These are phyloP conservation scores for Phytopythium cucurbitacearum DNA, from an alignment of 352 stramenopile genomes.

Conservation along the genomic window DNA sequence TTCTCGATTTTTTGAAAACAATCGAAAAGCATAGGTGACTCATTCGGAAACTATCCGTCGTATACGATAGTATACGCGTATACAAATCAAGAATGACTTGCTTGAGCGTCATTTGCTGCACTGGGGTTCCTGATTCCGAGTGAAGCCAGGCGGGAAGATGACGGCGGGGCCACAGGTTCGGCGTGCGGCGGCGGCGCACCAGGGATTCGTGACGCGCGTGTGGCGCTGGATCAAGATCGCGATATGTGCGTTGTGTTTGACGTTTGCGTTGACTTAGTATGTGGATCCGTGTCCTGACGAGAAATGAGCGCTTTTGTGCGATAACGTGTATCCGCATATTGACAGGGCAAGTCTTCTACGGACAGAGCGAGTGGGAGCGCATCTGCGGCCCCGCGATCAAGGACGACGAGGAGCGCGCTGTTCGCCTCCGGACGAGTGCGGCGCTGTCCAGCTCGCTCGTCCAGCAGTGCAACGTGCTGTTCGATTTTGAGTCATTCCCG, in stretches of 20 bases:
- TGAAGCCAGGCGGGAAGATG: conserved; percentile 21
- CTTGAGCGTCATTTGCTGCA: no score
- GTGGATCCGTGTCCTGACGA: background rate
- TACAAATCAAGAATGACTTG: no score
- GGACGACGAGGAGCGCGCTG: conserved; percentile 57
- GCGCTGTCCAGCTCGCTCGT: conserved; percentile 58
- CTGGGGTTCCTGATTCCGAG: no score
- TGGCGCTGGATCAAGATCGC: conserved; percentile 73
- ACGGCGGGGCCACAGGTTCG: conserved; percentile 51
- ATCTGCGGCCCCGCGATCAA: conserved; percentile 44
- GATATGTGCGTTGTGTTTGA: conserved; percentile 25
- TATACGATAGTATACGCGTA: no score
- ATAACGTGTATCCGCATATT: background rate
- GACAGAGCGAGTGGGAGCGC: conserved; percentile 68
- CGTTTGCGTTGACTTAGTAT: background rate
- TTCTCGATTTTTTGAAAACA: background rate
- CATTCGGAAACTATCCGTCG: background rate
- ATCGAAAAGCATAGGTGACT: background rate
- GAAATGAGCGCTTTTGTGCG: background rate
- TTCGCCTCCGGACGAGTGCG: conserved; percentile 70
- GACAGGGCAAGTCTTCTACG: conserved; percentile 52
- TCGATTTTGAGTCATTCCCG: conserved; percentile 69
- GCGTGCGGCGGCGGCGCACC: conserved; percentile 47
- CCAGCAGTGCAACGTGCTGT: conserved; percentile 72
- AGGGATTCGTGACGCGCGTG: conserved; percentile 45